phyloP scores from a whole-genome alignment of 208 protist species.

The Leishmania mexicana region DNA sequence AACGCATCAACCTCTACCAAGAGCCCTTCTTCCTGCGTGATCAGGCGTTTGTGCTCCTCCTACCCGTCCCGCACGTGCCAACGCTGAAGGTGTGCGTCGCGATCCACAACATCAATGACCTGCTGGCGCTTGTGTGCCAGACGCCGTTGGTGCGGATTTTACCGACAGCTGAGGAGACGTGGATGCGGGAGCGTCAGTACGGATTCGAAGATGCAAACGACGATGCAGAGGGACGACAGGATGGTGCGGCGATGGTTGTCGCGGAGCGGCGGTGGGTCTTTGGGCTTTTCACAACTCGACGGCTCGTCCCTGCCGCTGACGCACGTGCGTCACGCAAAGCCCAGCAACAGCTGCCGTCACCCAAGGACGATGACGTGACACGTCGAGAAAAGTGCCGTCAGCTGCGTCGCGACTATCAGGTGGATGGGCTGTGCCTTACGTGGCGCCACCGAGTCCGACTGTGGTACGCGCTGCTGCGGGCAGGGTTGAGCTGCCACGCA shows the following conservation, averaged over 20 bases:
- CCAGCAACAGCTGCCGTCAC: neutral
- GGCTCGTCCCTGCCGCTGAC: neutral
- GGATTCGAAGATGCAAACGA: slow-evolving; percentile 19
- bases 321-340: neutral
- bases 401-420: slow-evolving; percentile 31
- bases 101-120: slow-evolving; percentile 71
- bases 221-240: neutral
- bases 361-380: slow-evolving; percentile 3
- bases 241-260: neutral
- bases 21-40: slow-evolving; percentile 68
- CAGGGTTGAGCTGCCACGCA: slow-evolving; percentile 23
- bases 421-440: slow-evolving; percentile 42
- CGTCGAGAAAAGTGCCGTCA: slow-evolving; percentile 24
- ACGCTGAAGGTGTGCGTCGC: slow-evolving; percentile 70
- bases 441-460: slow-evolving; percentile 47
- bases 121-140: slow-evolving; percentile 57
- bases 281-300: slow-evolving; percentile 33
- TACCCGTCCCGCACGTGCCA: slow-evolving; percentile 64
- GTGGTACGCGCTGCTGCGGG: slow-evolving; percentile 38
- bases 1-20: slow-evolving; percentile 62
- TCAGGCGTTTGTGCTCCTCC: slow-evolving; percentile 58
- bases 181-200: slow-evolving; percentile 39
- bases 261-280: slow-evolving; percentile 44
- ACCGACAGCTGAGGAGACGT: slow-evolving; percentile 43
- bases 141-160: slow-evolving; percentile 36